A percentile compares a stretch with the other conserved stretches of the same genome.
phyloP scores from a whole-genome alignment of 1,284 basidiomycete genomes.

The Fomitopsis schrenkii region DNA sequence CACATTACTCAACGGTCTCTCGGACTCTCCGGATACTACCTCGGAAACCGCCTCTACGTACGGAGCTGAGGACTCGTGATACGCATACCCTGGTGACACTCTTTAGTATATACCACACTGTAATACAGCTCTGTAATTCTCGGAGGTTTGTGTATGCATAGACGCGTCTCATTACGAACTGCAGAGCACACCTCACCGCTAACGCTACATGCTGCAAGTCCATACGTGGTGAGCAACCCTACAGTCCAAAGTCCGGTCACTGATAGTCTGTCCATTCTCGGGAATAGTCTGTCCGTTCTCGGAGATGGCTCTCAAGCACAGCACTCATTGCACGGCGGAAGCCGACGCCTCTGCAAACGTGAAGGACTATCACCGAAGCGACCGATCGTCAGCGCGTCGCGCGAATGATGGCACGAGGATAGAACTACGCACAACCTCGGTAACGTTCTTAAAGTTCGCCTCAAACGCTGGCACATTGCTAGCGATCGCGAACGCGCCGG shows the following conservation, averaged over 20 bases:
- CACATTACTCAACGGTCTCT: not conserved
- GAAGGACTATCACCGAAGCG: not conserved
- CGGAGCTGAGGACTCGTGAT: not conserved
- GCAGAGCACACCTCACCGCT: too few species aligned
- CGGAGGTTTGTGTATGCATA: not conserved
- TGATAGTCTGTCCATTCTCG: too few species aligned
- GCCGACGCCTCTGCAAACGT: not conserved
- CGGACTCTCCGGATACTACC: not conserved
- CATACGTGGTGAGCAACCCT: too few species aligned
- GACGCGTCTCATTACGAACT: not conserved
- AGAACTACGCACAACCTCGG: not conserved
- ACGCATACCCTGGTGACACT: not conserved
- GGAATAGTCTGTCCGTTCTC: too few species aligned
- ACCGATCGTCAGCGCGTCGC: not conserved
- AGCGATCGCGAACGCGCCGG: not conserved
- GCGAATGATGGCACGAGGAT: not conserved
- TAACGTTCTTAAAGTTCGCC: not conserved
- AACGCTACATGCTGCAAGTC: too few species aligned
- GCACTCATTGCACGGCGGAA: not conserved
- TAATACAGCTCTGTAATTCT: not conserved
- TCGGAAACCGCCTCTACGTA: not conserved
- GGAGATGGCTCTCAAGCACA: too few species aligned
- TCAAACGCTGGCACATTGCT: not conserved
- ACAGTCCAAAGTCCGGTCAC: too few species aligned
- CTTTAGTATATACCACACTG: not conserved